Evolutionary conservation across 768 basidiomycete genomes (phyloP).

Genomic region (Boletus patriciae): DNA sequence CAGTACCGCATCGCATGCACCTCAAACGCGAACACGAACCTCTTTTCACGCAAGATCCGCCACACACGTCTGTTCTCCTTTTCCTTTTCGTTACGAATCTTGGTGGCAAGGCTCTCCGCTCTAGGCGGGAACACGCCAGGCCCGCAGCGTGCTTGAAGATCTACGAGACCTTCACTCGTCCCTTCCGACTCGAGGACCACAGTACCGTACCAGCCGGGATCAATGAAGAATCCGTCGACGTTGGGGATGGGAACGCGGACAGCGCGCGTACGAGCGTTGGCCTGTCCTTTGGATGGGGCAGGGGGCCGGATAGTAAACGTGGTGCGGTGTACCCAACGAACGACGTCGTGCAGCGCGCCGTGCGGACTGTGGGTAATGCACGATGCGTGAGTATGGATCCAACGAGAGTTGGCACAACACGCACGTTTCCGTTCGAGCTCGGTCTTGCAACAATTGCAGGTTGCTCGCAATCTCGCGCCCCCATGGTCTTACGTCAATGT

Average conservation of each 20-base stretch:
- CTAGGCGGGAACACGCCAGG: slow-evolving; percentile 65
- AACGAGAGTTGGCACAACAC: slow-evolving; percentile 29
- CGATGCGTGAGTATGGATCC: slow-evolving; percentile 6
- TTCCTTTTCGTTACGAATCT: slow-evolving; percentile 39
- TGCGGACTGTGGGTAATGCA: slow-evolving; percentile 55
- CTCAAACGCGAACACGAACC: slow-evolving; percentile 42
- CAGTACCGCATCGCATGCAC: neutral
- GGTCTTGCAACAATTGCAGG: slow-evolving; percentile 74
- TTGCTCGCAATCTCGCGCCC: slow-evolving; percentile 73
- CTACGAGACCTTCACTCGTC: slow-evolving; percentile 80
- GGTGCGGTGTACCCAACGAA: slow-evolving; percentile 83
- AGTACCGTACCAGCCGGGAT: slow-evolving; percentile 80
- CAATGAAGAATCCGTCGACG: slow-evolving; percentile 56
- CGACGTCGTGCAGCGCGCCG: slow-evolving; percentile 74
- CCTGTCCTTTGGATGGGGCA: slow-evolving; percentile 31
- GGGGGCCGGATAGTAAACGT: slow-evolving; percentile 66
- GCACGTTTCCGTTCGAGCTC: slow-evolving; percentile 78
- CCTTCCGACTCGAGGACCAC: slow-evolving; percentile 85
- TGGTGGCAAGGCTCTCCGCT: slow-evolving; percentile 38
- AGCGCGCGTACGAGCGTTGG: slow-evolving; percentile 28
- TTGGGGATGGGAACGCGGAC: slow-evolving; percentile 52
- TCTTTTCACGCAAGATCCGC: slow-evolving; percentile 74
- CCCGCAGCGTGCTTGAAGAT: slow-evolving; percentile 73
- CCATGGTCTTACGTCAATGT: slow-evolving; percentile 78
- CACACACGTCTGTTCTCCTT: slow-evolving; percentile 57